Percentiles rank a stretch among this genome's conserved stretches.
These are phyloP conservation scores for Trichomonascaceae sp. DNA, from an alignment of 1,139 yeast species.

Conservation along the genomic window DNA sequence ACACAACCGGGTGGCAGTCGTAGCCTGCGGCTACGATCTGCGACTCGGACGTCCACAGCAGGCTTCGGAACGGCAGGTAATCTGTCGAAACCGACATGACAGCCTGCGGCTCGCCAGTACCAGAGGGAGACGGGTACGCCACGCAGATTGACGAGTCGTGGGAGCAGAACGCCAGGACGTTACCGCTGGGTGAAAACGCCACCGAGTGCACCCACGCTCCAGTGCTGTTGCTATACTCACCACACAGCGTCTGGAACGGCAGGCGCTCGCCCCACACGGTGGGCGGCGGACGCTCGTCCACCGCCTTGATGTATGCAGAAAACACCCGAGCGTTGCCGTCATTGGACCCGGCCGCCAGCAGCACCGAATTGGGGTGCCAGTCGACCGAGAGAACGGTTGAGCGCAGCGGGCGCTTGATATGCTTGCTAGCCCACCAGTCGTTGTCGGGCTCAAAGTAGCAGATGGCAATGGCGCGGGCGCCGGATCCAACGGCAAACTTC, in stretches of 20 bases:
- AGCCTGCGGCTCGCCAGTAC: no score
- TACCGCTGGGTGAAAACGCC: conserved; percentile 68
- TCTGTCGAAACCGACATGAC: conserved; percentile 45
- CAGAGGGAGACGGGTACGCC: conserved; percentile 56
- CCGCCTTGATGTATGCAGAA: conserved; percentile 82
- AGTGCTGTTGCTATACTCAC: conserved; percentile 62
- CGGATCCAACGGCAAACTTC: conserved; percentile 95
- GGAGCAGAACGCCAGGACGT: conserved; percentile 64
- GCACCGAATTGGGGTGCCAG: conserved; percentile 92
- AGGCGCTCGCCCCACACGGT: conserved; percentile 89
- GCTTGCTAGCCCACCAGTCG: conserved; percentile 99
- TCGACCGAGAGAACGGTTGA: conserved; percentile 74
- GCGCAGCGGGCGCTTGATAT: conserved; percentile 80
- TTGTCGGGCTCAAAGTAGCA: conserved; percentile 94
- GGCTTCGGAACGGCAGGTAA: conserved; percentile 68
- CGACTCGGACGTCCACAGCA: conserved; percentile 53
- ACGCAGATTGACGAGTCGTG: conserved; percentile 70
- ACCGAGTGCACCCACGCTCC: conserved; percentile 94
- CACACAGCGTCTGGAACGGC: conserved; percentile 90
- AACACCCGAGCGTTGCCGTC: conserved; percentile 93
- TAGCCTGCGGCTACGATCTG: conserved; percentile 82
- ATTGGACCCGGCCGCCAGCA: conserved; percentile 84
- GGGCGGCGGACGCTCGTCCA: conserved; percentile 72
- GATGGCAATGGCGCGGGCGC: conserved; percentile 87
- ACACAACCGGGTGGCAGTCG: conserved; percentile 82